Conservation (phyloP, 768 basidiomycete species). For the Boletus vinaceobasis region DNA sequence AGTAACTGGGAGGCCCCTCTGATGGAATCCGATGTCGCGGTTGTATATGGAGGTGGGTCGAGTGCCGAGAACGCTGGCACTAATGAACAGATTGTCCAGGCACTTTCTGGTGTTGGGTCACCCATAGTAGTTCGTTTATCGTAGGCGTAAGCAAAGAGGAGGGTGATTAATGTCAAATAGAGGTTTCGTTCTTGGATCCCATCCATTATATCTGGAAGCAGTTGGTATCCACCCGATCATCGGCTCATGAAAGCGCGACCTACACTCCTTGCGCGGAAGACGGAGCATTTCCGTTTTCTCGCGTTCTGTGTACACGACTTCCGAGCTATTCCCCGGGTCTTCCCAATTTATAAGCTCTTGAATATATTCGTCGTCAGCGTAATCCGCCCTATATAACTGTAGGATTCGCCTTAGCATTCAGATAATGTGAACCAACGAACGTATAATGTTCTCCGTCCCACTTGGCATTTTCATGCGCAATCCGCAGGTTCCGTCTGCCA, state of each 20-base stretch:
- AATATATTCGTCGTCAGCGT: conserved; percentile 71
- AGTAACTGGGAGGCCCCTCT: neutral
- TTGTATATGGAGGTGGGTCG: conserved; percentile 57
- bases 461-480: conserved; percentile 67
- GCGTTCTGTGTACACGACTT: conserved; percentile 61
- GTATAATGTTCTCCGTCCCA: conserved; percentile 86
- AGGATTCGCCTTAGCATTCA: neutral
- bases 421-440: conserved; percentile 39
- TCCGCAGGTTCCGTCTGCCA: conserved; percentile 53
- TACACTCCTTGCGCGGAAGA: conserved; percentile 53
- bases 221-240: neutral
- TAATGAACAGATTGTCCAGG: conserved; percentile 77
- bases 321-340: conserved; percentile 46
- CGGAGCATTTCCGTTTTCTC: conserved; percentile 66
- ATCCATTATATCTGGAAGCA: conserved; percentile 57
- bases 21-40: conserved; percentile 11
- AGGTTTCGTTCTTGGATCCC: conserved; percentile 53
- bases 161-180: conserved; percentile 63
- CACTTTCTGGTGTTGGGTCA: conserved; percentile 85
- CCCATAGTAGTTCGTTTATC: conserved; percentile 73
- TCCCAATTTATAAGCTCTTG: conserved; percentile 65
- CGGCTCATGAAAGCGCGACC: conserved; percentile 11
- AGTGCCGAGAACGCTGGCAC: conserved; percentile 81
- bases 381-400: conserved; percentile 63
- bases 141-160: conserved; percentile 81